Percentiles rank a stretch among this genome's conserved stretches.
Evolutionary conservation across 176 grass and related monocot genomes (phyloP).

Genomic region (Hsuehochloa calcarea): DNA sequence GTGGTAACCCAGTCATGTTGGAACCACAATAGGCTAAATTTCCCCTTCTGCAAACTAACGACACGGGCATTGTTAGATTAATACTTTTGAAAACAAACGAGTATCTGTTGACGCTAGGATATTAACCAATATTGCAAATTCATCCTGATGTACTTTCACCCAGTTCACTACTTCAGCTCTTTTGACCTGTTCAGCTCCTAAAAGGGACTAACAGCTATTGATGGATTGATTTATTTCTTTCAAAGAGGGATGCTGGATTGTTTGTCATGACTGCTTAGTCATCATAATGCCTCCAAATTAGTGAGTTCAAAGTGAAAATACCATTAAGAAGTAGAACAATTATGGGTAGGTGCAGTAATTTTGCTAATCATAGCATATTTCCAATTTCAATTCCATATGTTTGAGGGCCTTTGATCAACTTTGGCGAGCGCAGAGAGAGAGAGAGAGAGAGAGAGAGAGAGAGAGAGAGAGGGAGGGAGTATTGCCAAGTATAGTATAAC

Average conservation of each 20-base stretch:
- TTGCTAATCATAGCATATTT: background rate
- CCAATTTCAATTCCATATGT: too few species aligned
- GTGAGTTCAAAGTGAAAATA: background rate
- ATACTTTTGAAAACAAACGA: slow-evolving; percentile 1
- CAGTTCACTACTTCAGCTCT: background rate
- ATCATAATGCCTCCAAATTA: background rate
- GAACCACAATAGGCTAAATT: background rate
- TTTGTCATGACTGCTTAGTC: background rate
- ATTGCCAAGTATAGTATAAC: too few species aligned
- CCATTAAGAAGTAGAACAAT: background rate
- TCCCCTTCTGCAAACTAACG: background rate
- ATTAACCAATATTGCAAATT: background rate
- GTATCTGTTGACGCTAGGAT: background rate
- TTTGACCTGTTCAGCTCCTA: background rate
- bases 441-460: too few species aligned
- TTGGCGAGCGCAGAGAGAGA: too few species aligned
- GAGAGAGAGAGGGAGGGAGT: too few species aligned
- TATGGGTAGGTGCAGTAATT: slow-evolving; percentile 6
- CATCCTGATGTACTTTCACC: background rate
- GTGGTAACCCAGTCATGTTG: background rate
- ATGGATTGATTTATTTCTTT: background rate
- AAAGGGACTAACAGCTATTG: background rate
- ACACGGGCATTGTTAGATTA: background rate
- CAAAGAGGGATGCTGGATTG: background rate
- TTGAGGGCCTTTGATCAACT: too few species aligned